Evolutionary conservation across 2,329 filamentous ascomycete species (phyloP).

Genomic region (Aspergillus clavatus): DNA sequence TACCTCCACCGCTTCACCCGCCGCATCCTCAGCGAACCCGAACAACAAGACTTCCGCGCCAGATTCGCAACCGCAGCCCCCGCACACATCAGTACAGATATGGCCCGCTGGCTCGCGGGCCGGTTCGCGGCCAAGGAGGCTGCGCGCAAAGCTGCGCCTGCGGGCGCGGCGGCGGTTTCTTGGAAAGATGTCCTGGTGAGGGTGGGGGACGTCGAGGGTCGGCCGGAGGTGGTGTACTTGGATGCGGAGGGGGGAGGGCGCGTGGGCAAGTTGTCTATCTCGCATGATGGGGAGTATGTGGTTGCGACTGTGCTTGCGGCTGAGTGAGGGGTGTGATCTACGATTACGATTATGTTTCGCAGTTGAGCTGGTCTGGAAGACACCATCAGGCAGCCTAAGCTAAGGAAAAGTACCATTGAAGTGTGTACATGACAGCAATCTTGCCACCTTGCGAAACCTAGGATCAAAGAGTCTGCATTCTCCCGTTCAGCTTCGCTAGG

Average conservation of each 20-base stretch:
- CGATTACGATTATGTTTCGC: too few relatives aligned
- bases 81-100: conserved; percentile 20
- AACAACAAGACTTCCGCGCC: conserved; percentile 34
- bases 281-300: conserved; percentile 81
- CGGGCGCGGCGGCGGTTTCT: conserved; percentile 50
- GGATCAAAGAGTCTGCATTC: too few relatives aligned
- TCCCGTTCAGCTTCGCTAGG: too few relatives aligned
- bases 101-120: conserved; percentile 43
- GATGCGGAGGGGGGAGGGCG: conserved; percentile 28
- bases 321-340: conserved; percentile 16
- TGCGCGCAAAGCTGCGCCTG: conserved; percentile 62
- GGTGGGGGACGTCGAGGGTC: conserved; percentile 23
- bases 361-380: too few relatives aligned
- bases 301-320: conserved; percentile 42
- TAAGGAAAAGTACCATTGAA: too few relatives aligned
- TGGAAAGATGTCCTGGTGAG: conserved; percentile 58
- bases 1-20: conserved; percentile 35
- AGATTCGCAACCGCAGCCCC: conserved; percentile 23
- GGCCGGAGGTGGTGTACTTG: conserved; percentile 38
- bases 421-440: too few relatives aligned
- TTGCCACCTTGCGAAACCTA: too few relatives aligned
- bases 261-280: conserved; percentile 70
- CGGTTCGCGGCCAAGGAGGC: conserved; percentile 72
- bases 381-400: too few relatives aligned
- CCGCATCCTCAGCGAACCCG: conserved; percentile 39